phyloP scores from a whole-genome alignment of 768 basidiomycete species.

The Boletus subparvulus region DNA sequence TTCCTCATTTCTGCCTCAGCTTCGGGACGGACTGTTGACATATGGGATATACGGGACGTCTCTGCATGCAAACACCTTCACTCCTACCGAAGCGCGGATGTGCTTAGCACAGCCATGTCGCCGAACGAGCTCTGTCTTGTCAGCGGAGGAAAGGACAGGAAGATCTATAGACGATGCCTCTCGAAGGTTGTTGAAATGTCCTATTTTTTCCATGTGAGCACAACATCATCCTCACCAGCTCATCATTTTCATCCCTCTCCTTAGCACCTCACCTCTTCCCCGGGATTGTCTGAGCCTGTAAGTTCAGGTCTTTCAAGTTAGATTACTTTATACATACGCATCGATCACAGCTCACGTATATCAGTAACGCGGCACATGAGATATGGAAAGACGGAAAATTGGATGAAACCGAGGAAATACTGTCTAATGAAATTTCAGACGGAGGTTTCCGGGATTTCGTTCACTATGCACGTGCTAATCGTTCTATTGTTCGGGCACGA shows the following conservation, averaged over 20 bases:
- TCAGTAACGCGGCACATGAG: background rate
- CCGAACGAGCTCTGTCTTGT: conserved; percentile 1
- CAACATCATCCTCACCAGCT: background rate
- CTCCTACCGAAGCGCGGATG: background rate
- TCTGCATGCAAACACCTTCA: background rate
- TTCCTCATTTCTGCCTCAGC: conserved; percentile 10
- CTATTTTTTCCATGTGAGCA: conserved; percentile 4
- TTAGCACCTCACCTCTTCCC: background rate
- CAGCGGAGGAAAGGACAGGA: background rate
- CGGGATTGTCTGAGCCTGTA: background rate
- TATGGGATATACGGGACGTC: conserved; percentile 5
- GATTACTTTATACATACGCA: background rate
- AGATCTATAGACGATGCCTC: background rate
- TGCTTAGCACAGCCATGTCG: background rate
- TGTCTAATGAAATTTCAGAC: conserved; percentile 4
- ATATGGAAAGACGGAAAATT: conserved; percentile 4
- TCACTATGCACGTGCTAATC: background rate
- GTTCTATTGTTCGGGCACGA: conserved; percentile 7
- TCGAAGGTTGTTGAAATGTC: background rate
- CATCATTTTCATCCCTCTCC: background rate
- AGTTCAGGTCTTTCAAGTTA: background rate
- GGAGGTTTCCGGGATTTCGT: background rate
- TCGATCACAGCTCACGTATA: conserved; percentile 4
- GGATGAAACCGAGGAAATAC: background rate
- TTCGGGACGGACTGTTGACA: background rate